Conservation (phyloP, 331 rosid species). For the Erythrophleum ivorense region DNA sequence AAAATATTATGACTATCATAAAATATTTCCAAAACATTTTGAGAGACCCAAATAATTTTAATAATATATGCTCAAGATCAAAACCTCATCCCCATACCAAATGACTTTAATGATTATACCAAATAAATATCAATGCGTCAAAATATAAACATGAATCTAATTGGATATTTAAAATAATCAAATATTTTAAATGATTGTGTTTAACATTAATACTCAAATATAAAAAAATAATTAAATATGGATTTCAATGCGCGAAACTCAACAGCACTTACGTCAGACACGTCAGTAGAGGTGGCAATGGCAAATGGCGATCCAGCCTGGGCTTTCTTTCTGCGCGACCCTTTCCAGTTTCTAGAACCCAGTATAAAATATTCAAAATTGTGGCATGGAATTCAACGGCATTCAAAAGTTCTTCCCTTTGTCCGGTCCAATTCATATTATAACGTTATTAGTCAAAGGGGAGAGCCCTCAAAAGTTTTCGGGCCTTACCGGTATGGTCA, state of each 20-base stretch:
- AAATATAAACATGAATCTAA: too few species aligned
- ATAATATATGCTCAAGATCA: too few species aligned
- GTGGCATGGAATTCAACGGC: constrained; percentile 4
- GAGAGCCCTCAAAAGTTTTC: constrained; percentile 13
- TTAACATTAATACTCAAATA: too few species aligned
- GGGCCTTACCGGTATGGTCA: constrained; percentile 30
- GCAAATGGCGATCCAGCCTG: not conserved
- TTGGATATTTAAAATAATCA: too few species aligned
- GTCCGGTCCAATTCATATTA: not conserved
- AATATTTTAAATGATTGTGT: too few species aligned
- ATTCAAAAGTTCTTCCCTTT: not conserved
- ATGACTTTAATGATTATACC: too few species aligned
- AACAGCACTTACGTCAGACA: constrained; percentile 16
- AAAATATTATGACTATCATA: too few species aligned
- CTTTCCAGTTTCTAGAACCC: constrained; percentile 18
- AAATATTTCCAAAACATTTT: too few species aligned
- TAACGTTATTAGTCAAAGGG: constrained; percentile 22
- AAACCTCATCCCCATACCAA: too few species aligned
- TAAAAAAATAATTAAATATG: not conserved
- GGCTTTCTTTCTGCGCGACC: not conserved
- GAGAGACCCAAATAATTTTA: too few species aligned
- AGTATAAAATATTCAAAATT: not conserved
- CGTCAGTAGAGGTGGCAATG: not conserved
- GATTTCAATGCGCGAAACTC: not conserved
- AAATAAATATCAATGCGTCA: too few species aligned